Evolutionary conservation across 306 rosid genomes (phyloP), one percentile per base, ranked within the genome.

Genomic region (Myrica gale): DNA sequence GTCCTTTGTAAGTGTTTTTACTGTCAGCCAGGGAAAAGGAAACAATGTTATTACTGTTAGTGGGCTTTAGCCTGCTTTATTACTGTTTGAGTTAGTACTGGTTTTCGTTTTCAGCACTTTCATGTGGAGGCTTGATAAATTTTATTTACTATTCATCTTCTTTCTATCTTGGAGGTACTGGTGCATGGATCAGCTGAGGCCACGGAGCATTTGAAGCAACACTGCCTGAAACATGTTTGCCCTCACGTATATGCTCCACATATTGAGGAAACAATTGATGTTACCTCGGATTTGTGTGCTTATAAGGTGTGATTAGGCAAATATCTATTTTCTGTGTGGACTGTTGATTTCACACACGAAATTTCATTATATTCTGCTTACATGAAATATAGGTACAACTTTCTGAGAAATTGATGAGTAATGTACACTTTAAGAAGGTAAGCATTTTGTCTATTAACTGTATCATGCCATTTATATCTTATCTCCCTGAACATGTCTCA

Each of bases 101-200:
- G 11, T 45, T 58, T 74, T 13, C 10, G 17, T 10, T 39, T 74
- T 75, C 39, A 17, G 50, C 50, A 66, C 42, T 23, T 44, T 50
- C 32, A 45, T 57, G 41, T 78, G 46, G 74, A 58, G 51, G 7
- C 55, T 50, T 78, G 69, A 52, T 74, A 32, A 21, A 4, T 66
- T 39, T 15, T 1, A 32, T 2, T 32, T 32, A 32, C 37, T 32
- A 32, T 32, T 32, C 37, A 32, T 32, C 37, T 42, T 6, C 39
- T 50, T 68, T 79, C 58, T 71, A 17, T 61, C 44, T 53, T 80
- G 71, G 54, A 92, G 97, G 99, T 96, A 82, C 84, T 96, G 89
- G 98, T 96, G 84, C 99, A 96, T 81, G 99, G 99, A 57, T 92
- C 97, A 20, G 98, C 98, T 5, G 99, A 96, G 83, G 98, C 99